Percentiles rank a stretch among this genome's conserved stretches.
phyloP scores from a whole-genome alignment of 768 basidiomycete genomes.

The Auricularia sp. region DNA sequence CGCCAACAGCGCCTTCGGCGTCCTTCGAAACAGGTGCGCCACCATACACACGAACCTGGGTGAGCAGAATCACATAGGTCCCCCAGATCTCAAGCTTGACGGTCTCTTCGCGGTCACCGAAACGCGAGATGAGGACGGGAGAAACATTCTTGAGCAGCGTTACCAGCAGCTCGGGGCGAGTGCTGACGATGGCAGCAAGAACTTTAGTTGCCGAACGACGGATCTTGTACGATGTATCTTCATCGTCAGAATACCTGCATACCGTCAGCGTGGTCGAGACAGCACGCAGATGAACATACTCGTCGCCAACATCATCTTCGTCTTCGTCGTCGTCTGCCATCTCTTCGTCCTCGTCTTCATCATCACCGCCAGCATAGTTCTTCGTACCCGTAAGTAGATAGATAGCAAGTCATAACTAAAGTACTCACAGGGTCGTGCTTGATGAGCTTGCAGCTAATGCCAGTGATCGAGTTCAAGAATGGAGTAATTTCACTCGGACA shows the following conservation, averaged over 20 bases:
- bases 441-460: conserved; percentile 65
- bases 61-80: conserved; percentile 71
- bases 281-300: conserved; percentile 34
- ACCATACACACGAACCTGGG: conserved; percentile 75
- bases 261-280: not conserved
- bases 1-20: conserved; percentile 37
- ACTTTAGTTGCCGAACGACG: conserved; percentile 89
- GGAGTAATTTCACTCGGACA: conserved; percentile 76
- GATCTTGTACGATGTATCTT: conserved; percentile 97
- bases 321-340: conserved; percentile 50
- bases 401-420: not conserved
- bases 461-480: conserved; percentile 57
- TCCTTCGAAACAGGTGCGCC: conserved; percentile 46
- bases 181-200: conserved; percentile 72
- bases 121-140: conserved; percentile 80
- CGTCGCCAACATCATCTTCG: conserved; percentile 72
- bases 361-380: conserved; percentile 63
- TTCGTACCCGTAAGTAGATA: conserved; percentile 13
- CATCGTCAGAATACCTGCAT: conserved; percentile 87
- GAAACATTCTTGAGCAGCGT: conserved; percentile 77
- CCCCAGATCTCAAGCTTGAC: conserved; percentile 89
- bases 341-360: conserved; percentile 54
- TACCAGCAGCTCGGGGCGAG: conserved; percentile 77
- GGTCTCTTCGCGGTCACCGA: conserved; percentile 90
- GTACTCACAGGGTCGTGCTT: conserved; percentile 83